Evolutionary conservation across 306 rosid genomes (phyloP), one percentile per base, ranked within the genome.

Genomic region (Vigna mungo): DNA sequence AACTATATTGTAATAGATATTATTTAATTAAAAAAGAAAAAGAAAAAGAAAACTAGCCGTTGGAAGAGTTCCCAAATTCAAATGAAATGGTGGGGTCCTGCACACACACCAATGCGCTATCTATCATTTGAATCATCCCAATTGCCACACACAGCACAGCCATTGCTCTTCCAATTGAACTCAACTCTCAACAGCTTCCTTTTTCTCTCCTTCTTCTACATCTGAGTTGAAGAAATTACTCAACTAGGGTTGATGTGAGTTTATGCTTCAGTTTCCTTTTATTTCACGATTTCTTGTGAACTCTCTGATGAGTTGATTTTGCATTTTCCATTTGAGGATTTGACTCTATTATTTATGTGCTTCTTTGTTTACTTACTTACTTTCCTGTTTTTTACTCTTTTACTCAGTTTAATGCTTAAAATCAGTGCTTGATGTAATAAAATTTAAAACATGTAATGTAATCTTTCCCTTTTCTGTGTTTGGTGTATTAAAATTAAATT

Each of bases 11-110:
- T 44, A 71, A 62, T 47, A 58, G 37, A 13, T 4, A 44, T 44
- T 44, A 54, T 23, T 54, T 71, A 72, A 32, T 76, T 62, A 9
- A 39, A 27, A 73, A 71, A 7, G 37, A 49, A 2, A 34, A 36
- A 7, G 6, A 0, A 4, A 21, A n/a, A 63, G 37, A 23, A 81
- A 91, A 92, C 84, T 94, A 94, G 98, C 98, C 98, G 98, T 94
- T 92, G 85, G 76, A 72, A 34, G 41, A 5, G 73, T 53, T 27
- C 61, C 12, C 70, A 77, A 83, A 76, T 94, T 94, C 93, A 90
- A 92, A 84, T 75, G 58, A 68, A 78, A 66, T 47, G 27, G 70
- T 59, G 60, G 80, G 81, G 71, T 71, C 18, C 4, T 36, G 14
- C 73, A 75, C 69, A 84, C 73, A 61, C 70, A 23, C 80, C 71